Percentiles rank a stretch among this genome's conserved stretches.
phyloP scores from a whole-genome alignment of 768 basidiomycete species.

The Termitomyces sp. region DNA sequence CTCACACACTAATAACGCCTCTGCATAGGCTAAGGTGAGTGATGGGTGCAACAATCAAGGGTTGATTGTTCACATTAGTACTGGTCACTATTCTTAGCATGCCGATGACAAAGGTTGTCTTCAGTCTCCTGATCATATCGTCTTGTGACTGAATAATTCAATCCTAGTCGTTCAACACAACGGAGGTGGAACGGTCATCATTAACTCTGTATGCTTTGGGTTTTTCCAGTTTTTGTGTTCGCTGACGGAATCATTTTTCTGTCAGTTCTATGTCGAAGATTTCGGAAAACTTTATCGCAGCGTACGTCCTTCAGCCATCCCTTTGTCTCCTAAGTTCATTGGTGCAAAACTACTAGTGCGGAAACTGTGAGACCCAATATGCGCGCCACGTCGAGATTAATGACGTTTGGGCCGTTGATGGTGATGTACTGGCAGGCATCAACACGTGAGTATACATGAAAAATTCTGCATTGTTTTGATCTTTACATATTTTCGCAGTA shows the following conservation, averaged over 20 bases:
- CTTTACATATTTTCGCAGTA: constrained; percentile 14
- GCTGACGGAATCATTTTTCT: neutral
- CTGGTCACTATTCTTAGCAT: constrained; percentile 13
- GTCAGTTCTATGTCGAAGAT: constrained; percentile 35
- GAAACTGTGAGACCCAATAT: constrained; percentile 26
- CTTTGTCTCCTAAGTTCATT: neutral
- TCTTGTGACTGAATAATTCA: neutral
- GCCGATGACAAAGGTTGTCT: constrained; percentile 25
- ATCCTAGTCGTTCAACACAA: constrained; percentile 29
- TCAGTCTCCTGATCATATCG: neutral
- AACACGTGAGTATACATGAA: constrained; percentile 21
- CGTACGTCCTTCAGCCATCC: constrained; percentile 11
- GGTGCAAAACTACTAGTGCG: constrained; percentile 17
- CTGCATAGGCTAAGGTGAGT: constrained; percentile 22
- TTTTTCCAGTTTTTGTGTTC: neutral
- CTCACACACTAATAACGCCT: neutral
- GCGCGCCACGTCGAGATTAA: constrained; percentile 23
- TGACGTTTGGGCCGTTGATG: constrained; percentile 27
- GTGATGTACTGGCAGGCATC: constrained; percentile 24
- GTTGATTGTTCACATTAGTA: neutral
- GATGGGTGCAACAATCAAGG: neutral
- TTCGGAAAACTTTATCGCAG: constrained; percentile 34
- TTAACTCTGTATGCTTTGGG: constrained; percentile 24
- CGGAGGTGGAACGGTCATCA: constrained; percentile 29
- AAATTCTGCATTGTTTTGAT: neutral